These are phyloP conservation scores for Allomyces arbusculus DNA, from an alignment of 192 early-diverging fungal species.

Conservation along the genomic window DNA sequence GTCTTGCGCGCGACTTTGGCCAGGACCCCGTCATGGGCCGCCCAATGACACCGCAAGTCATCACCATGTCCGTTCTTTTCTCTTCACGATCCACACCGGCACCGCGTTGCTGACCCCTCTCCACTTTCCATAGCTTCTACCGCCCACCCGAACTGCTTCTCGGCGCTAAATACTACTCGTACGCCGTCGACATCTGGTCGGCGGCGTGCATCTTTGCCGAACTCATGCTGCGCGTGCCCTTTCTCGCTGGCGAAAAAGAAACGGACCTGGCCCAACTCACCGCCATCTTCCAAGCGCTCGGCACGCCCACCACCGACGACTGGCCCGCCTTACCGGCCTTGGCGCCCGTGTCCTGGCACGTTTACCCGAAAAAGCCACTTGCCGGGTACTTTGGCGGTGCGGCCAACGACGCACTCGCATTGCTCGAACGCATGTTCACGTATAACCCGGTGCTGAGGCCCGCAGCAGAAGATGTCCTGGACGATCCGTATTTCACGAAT, in stretches of 20 bases:
- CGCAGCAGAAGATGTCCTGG: conserved; percentile 49
- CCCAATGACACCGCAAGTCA: conserved; percentile 81
- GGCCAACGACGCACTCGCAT: conserved; percentile 54
- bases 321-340: conserved; percentile 58
- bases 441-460: conserved; percentile 70
- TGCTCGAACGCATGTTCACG: conserved; percentile 67
- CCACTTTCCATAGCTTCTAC: conserved; percentile 52
- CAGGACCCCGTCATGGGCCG: conserved; percentile 29
- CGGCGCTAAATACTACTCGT: conserved; percentile 69
- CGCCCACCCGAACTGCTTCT: conserved; percentile 84
- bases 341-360: conserved; percentile 51
- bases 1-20: conserved; percentile 88
- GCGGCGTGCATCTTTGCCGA: conserved; percentile 98
- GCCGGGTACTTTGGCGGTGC: conserved; percentile 64
- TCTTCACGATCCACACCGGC: too few relatives aligned
- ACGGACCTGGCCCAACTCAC: conserved; percentile 54
- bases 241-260: conserved; percentile 50
- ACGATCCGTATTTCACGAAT: conserved; percentile 57
- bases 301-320: conserved; percentile 59
- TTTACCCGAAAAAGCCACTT: conserved; percentile 50
- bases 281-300: conserved; percentile 55
- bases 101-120: background rate
- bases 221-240: conserved; percentile 75
- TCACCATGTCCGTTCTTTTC: conserved; percentile 36
- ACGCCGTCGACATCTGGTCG: conserved; percentile 87